Percentiles rank a stretch among this genome's conserved stretches.
These are phyloP conservation scores for Ammopiptanthus mongolicus DNA, from an alignment of 306 rosid species.

Conservation along the genomic window DNA sequence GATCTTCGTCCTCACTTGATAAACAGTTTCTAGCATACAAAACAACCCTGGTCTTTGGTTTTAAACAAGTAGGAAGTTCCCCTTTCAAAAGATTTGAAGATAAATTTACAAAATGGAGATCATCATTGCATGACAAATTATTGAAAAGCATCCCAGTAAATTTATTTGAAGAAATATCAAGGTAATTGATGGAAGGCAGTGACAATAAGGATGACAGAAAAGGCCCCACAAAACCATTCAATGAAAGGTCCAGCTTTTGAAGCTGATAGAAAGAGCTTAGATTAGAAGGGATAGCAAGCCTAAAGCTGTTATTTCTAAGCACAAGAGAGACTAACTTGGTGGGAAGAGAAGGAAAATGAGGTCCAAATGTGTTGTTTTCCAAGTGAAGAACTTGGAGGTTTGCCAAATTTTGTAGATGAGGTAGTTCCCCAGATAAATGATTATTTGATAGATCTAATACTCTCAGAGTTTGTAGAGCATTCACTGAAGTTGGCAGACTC, in stretches of 20 bases:
- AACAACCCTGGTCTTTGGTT: conserved; percentile 30
- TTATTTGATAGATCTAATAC: conserved; percentile 68
- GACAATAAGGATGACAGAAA: conserved; percentile 53
- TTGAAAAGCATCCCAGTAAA: conserved; percentile 63
- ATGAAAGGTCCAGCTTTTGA: conserved; percentile 73
- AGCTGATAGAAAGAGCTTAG: conserved; percentile 53
- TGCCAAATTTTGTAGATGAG: conserved; percentile 52
- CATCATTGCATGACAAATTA: conserved; percentile 61
- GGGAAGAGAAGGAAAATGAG: conserved; percentile 66
- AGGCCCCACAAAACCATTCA: conserved; percentile 75
- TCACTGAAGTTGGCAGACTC: conserved; percentile 56
- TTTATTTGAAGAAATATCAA: conserved; percentile 71
- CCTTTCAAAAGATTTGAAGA: conserved; percentile 86
- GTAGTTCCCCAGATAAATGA: conserved; percentile 60
- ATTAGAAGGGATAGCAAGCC: conserved; percentile 49
- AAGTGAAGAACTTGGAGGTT: conserved; percentile 74
- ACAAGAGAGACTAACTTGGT: conserved; percentile 54
- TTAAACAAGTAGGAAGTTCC: conserved; percentile 63
- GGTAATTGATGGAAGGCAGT: conserved; percentile 67
- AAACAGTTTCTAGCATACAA: conserved; percentile 64
- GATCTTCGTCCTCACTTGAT: conserved; percentile 41
- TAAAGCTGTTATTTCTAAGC: conserved; percentile 69
- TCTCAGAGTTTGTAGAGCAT: conserved; percentile 44
- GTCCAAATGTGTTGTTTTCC: conserved; percentile 68
- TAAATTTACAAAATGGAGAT: conserved; percentile 63